These are phyloP conservation scores for Mortierella sp. DNA, from an alignment of 371 early-diverging fungal species.

Conservation along the genomic window DNA sequence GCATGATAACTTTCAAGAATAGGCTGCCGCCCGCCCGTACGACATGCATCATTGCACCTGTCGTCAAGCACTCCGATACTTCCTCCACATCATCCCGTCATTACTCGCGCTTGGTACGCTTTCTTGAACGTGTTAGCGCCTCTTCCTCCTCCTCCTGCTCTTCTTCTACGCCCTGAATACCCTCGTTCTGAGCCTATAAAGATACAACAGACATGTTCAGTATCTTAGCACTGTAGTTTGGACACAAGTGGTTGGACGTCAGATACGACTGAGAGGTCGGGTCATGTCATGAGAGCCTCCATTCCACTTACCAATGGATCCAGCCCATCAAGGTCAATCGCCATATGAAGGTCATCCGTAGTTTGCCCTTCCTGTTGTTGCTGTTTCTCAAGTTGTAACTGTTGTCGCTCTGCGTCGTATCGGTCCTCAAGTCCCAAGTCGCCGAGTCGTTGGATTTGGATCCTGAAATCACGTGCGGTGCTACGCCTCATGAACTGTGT, in stretches of 20 bases:
- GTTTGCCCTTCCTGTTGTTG: conserved; percentile 15
- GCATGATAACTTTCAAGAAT: no score
- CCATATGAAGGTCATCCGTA: conserved; percentile 18
- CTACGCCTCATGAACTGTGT: conserved; percentile 77
- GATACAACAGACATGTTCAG: neutral
- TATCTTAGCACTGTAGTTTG: no score
- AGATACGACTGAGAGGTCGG: no score
- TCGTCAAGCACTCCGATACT: no score
- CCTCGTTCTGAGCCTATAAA: conserved; percentile 7
- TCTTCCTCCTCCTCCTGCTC: conserved; percentile 36
- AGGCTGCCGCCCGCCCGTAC: no score
- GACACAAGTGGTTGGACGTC: no score
- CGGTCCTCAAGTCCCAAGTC: conserved; percentile 49
- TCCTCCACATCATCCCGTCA: neutral
- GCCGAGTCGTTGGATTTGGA: conserved; percentile 61
- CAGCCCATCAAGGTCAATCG: conserved; percentile 9
- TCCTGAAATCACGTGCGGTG: conserved; percentile 77
- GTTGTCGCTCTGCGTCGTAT: conserved; percentile 43
- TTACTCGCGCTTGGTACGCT: conserved; percentile 28
- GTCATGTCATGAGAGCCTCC: no score
- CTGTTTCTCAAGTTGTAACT: conserved; percentile 17
- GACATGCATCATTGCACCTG: no score
- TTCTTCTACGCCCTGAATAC: conserved; percentile 4
- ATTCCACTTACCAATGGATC: conserved; percentile 4
- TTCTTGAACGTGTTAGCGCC: conserved; percentile 20